phyloP scores from a whole-genome alignment of 768 basidiomycete genomes.

The Rhodotorula babjevae region DNA sequence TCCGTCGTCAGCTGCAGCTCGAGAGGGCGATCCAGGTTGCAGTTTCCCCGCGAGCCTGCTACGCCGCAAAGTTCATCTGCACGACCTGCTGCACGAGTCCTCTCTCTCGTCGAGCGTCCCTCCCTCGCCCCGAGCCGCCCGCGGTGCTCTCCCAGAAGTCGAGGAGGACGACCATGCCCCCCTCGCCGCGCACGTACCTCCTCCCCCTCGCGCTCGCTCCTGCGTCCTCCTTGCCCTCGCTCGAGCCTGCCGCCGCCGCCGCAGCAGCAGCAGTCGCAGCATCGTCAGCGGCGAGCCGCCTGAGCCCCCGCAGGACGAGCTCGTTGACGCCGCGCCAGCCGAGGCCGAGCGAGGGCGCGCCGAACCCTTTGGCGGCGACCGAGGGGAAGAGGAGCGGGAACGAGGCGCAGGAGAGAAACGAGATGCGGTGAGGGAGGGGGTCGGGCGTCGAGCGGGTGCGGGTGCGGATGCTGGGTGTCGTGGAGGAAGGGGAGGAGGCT shows the following conservation, averaged over 20 bases:
- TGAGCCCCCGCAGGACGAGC: not conserved
- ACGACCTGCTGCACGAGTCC: not conserved
- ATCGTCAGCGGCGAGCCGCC: no score
- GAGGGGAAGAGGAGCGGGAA: conserved; percentile 8
- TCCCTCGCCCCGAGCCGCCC: not conserved
- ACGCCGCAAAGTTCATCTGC: not conserved
- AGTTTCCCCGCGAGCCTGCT: not conserved
- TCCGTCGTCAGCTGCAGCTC: no score
- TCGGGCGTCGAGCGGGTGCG: not conserved
- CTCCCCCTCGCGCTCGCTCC: not conserved
- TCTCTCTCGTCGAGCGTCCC: not conserved
- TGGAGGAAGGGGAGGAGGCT: not conserved
- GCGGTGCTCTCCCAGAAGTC: conserved; percentile 3
- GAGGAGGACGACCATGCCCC: conserved; percentile 8
- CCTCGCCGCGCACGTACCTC: not conserved
- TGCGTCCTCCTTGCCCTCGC: not conserved
- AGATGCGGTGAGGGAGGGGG: not conserved
- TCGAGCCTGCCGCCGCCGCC: not conserved
- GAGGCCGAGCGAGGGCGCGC: not conserved
- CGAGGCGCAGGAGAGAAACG: conserved; percentile 8
- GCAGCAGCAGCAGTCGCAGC: no score
- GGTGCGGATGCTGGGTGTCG: not conserved
- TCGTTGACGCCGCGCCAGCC: conserved; percentile 7
- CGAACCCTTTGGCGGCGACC: not conserved
- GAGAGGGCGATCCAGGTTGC: no score